Base-by-base conservation (phyloP, 129 eudicot species). In the Helichrysum umbraculigerum region DNA sequence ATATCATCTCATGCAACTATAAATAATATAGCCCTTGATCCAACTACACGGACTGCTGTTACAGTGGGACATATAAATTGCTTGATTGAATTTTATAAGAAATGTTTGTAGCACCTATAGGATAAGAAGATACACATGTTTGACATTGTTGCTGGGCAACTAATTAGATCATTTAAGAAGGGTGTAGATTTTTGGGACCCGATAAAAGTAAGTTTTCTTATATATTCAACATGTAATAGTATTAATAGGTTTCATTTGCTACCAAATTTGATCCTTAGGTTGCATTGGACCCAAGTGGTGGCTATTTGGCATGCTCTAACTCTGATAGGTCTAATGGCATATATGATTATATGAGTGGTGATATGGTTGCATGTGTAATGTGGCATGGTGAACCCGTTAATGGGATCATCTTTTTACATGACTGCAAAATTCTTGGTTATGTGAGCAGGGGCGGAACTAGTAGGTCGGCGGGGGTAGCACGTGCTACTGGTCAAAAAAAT, bases 71-170 rank as follows among this genome's bases (percentile, higher is more conserved):
- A 90, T 87, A 92, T 82, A 82, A 83, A 73, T 61, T 9, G 59
- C 39, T 32, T 58, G 6, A 57, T 70, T 14, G 33, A 12, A 56
- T 35, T 35, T 59, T 33, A 35, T 57, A 32, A 6, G 17, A 68
- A 15, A 77, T 77, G 29, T 77, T 54, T 11, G n/a, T 58, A 68
- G 34, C 68, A 28, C 47, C 60, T 28, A 56, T 25, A 70, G 96
- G 92, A 87, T 85, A 89, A 90, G 92, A 90, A 79, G 87, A 83
- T 90, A 34, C 83, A 76, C 81, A 76, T 77, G 25, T 71, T 90
- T 19, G 76, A 79, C 74, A 74, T 85, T 85, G 82, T 78, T 56
- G 35, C 86, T 37, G 90, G 85, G 73, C 74, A 85, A 74, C 87
- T 81, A 41, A 63, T 87, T 74, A 71, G 79, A 78, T 90, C 88